These are phyloP conservation scores for Malassezia dermatis DNA, from an alignment of 1,284 basidiomycete species.

Conservation along the genomic window DNA sequence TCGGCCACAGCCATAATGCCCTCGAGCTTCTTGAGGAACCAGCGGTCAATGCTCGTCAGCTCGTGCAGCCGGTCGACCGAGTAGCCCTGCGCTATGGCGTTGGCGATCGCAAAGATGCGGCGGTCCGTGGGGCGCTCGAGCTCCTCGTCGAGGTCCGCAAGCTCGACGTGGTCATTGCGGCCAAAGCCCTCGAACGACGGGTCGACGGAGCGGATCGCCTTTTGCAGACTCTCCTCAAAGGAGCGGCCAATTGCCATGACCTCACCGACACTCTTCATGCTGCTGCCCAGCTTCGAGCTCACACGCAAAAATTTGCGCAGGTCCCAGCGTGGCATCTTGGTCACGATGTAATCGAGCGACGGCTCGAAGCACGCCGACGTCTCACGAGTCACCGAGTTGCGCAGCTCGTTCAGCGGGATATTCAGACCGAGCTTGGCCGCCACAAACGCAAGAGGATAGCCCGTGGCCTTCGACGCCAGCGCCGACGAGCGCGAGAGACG, in stretches of 20 bases:
- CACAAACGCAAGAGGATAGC: constrained; percentile 95
- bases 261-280: constrained; percentile 93
- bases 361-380: constrained; percentile 98
- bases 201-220: constrained; percentile 91
- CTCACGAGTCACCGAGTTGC: constrained; percentile 90
- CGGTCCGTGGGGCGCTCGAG: constrained; percentile 79
- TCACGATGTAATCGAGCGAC: constrained; percentile 88
- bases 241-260: constrained; percentile 98
- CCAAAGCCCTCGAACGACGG: constrained; percentile 87
- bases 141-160: constrained; percentile 70
- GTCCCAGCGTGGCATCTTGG: constrained; percentile 98
- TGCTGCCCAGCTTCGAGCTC: constrained; percentile 39
- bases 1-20: constrained; percentile 29
- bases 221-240: constrained; percentile 96
- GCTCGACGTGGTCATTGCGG: constrained; percentile 64
- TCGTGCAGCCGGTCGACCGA: constrained; percentile 91
- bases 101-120: constrained; percentile 79
- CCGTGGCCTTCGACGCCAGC: constrained; percentile 93
- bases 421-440: constrained; percentile 94
- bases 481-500: constrained; percentile 95
- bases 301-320: constrained; percentile 77
- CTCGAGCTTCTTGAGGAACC: constrained; percentile 85
- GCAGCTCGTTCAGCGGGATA: constrained; percentile 93
- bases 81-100: constrained; percentile 78
- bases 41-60: constrained; percentile 93